Conservation (phyloP, 140 eudicot genomes). For the Oenanthe javanica region DNA sequence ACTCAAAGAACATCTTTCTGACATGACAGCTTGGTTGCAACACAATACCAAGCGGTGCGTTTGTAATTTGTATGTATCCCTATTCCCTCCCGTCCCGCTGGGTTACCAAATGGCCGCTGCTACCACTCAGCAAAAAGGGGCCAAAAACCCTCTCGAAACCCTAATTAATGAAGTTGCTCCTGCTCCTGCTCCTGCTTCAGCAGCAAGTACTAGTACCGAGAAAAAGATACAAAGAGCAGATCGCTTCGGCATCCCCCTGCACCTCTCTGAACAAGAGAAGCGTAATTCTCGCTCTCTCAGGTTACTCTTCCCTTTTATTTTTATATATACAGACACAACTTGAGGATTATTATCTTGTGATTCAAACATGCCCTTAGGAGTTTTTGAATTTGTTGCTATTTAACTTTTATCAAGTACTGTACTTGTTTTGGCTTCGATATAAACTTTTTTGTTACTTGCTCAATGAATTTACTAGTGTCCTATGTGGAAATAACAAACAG, state of each 20-base stretch:
- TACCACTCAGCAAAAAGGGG: not conserved
- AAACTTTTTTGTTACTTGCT: not conserved
- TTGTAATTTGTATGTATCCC: too few relatives aligned
- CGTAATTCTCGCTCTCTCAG: conserved; percentile 88
- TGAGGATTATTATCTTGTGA: too few relatives aligned
- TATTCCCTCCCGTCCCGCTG: too few relatives aligned
- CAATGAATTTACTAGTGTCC: not conserved
- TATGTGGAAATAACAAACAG: not conserved
- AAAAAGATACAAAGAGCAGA: conserved; percentile 79
- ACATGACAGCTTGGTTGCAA: too few relatives aligned
- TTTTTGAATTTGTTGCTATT: too few relatives aligned
- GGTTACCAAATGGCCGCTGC: not conserved
- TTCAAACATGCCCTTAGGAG: too few relatives aligned
- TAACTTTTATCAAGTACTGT: too few relatives aligned
- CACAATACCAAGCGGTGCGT: too few relatives aligned
- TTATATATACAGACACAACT: too few relatives aligned
- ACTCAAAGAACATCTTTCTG: too few relatives aligned
- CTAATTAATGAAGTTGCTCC: not conserved
- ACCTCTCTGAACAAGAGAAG: conserved; percentile 79
- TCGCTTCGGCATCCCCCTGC: conserved; percentile 82
- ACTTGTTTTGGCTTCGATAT: too few relatives aligned
- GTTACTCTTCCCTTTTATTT: not conserved
- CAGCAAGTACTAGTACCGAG: conserved; percentile 20
- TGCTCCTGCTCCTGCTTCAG: not conserved
- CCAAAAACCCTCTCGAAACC: not conserved